Base-by-base conservation (phyloP, 2,329 filamentous ascomycete species). In the Phialocephala subalpina region DNA sequence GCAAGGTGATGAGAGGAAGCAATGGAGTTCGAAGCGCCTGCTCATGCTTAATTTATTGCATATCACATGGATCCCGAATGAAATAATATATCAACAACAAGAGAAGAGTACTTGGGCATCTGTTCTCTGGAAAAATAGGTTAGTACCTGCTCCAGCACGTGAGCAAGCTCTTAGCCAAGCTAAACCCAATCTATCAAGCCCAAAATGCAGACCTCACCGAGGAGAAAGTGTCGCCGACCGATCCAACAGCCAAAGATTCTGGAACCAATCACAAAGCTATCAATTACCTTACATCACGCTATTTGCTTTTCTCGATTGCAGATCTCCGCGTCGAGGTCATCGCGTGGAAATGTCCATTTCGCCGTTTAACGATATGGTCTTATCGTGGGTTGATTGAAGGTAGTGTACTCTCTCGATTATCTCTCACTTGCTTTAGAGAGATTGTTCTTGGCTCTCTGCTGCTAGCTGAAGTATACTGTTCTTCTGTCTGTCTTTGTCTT, bases 291-390 rank as follows among this genome's bases (percentile, higher is more conserved):
- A 53, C 49, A 53, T 33, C 49, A 53, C 49, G 25, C 49, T 27
- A 53, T 53, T 53, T 53, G 49, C 25, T 53, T 53, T 33, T 53
- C 33, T 20, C 55, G 55, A 57, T 57, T 18, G 55, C 33, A 57
- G 33, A 57, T 57, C 55, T 57, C 55, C 55, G 55, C 27, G 25
- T 53, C 20, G 20, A 53, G 47, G 47, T 14, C 12, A 53, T 57
- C 55, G 29, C 35, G 35, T 57, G 29, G 55, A 35, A 25, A 36
- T 57, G 55, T n/a, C 20, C 20, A 33, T 33, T 35, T 33, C 52
- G 20, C 45, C 7, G 9, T 7, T 12, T 27, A 7, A 49, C 25
- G 45, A 7, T 18, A 33, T 53, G 18, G 49, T 33, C 49, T 53
- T 53, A 53, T 53, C 49, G 22, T 52, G 22, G 16, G 47, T 52